Conservation (phyloP, 345 rosid species). For the Aegle marmelos region DNA sequence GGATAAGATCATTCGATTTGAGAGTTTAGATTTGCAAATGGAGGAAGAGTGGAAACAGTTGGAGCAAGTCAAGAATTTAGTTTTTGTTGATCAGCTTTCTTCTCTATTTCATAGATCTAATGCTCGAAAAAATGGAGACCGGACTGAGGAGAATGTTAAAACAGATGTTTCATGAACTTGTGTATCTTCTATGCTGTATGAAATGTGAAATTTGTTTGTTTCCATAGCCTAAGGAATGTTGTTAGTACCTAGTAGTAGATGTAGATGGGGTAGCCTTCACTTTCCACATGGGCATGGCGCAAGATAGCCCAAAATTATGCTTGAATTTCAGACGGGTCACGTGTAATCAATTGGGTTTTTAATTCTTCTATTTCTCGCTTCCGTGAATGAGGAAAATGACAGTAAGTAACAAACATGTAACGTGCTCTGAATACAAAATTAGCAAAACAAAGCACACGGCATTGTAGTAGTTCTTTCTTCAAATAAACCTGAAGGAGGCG, state of each 20-base stretch:
- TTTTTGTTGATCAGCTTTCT: slow-evolving; percentile 73
- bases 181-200: background rate
- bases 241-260: background rate
- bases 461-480: slow-evolving; percentile 15
- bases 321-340: too few species aligned
- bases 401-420: background rate
- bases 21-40: slow-evolving; percentile 74
- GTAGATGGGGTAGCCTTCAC: background rate
- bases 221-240: background rate
- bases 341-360: too few species aligned
- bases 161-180: slow-evolving; percentile 3
- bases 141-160: slow-evolving; percentile 34
- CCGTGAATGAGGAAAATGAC: background rate
- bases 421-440: background rate
- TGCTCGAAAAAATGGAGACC: slow-evolving; percentile 33
- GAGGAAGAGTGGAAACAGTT: slow-evolving; percentile 82
- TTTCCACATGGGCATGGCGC: background rate
- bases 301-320: background rate
- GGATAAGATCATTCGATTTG: slow-evolving; percentile 60
- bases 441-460: background rate
- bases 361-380: background rate
- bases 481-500: slow-evolving; percentile 69
- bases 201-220: background rate
- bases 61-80: slow-evolving; percentile 71
- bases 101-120: slow-evolving; percentile 48